Evolutionary conservation across 768 basidiomycete genomes (phyloP).

Genomic region (Macrocybe gigantea): DNA sequence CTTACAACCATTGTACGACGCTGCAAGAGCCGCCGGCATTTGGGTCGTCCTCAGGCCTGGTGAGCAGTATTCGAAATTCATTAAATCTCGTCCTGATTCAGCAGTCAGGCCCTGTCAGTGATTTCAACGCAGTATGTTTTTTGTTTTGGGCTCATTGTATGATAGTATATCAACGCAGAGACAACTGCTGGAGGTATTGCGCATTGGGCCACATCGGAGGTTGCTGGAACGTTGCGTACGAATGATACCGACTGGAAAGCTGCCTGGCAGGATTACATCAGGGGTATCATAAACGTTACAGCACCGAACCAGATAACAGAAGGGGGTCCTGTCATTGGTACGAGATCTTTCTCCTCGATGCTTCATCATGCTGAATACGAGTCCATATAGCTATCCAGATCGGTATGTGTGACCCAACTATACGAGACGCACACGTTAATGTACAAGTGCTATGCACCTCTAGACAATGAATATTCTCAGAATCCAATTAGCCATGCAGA

Average conservation of each 20-base stretch:
- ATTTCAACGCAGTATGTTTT: neutral
- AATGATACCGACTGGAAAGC: constrained; percentile 64
- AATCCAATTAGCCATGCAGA: constrained; percentile 34
- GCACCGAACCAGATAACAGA: constrained; percentile 60
- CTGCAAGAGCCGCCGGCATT: constrained; percentile 66
- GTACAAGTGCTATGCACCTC: neutral
- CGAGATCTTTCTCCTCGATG: constrained; percentile 11
- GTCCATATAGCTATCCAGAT: constrained; percentile 43
- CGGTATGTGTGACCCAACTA: constrained; percentile 24
- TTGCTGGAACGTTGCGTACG: constrained; percentile 64
- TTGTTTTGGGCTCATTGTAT: neutral
- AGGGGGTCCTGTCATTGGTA: constrained; percentile 74
- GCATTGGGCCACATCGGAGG: constrained; percentile 66
- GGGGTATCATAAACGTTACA: constrained; percentile 56
- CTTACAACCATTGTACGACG: constrained; percentile 66
- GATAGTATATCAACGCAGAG: constrained; percentile 72
- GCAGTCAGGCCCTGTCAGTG: constrained; percentile 32
- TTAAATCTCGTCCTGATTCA: constrained; percentile 1
- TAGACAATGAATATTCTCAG: constrained; percentile 76
- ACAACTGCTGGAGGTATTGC: constrained; percentile 71
- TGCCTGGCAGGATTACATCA: constrained; percentile 71
- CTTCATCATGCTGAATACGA: neutral
- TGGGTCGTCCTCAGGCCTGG: constrained; percentile 81
- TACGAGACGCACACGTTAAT: neutral
- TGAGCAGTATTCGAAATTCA: constrained; percentile 16